A percentile compares a stretch with the other conserved stretches of the same genome.
Conservation (phyloP, 2,329 filamentous ascomycete species). For the Nemania serpens region DNA sequence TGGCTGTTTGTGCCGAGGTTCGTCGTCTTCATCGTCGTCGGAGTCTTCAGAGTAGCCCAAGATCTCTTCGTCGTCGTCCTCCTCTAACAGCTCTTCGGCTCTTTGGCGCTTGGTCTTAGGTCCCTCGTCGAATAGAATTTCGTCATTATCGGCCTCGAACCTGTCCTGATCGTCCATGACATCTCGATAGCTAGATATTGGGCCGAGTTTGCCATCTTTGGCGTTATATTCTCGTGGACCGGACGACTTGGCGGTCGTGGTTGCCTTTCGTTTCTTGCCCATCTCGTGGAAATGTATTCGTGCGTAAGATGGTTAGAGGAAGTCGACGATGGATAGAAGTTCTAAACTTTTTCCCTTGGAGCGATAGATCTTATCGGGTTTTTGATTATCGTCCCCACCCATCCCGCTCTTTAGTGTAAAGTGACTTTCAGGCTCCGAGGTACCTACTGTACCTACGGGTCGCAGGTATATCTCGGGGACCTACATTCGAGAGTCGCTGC, state of each 20-base stretch:
- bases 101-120: slow-evolving; percentile 78
- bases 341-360: slow-evolving; percentile 21
- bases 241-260: slow-evolving; percentile 48
- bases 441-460: neutral
- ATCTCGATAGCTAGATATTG: slow-evolving; percentile 72
- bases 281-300: slow-evolving; percentile 46
- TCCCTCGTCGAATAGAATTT: slow-evolving; percentile 82
- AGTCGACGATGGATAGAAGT: too few relatives aligned
- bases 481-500: too few relatives aligned
- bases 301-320: too few relatives aligned
- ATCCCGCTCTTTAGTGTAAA: neutral
- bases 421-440: neutral
- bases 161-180: slow-evolving; percentile 94
- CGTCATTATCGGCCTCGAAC: slow-evolving; percentile 85
- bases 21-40: slow-evolving; percentile 47
- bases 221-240: slow-evolving; percentile 61
- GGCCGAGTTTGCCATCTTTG: slow-evolving; percentile 64
- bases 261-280: slow-evolving; percentile 73
- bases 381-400: slow-evolving; percentile 7
- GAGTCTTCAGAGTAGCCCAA: slow-evolving; percentile 66
- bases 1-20: slow-evolving; percentile 54
- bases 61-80: slow-evolving; percentile 64
- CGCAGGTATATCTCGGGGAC: too few relatives aligned
- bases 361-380: slow-evolving; percentile 24
- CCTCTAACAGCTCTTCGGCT: slow-evolving; percentile 53